Conservation (phyloP, 176 grass and related monocot species). For the Panicum miliaceum region DNA sequence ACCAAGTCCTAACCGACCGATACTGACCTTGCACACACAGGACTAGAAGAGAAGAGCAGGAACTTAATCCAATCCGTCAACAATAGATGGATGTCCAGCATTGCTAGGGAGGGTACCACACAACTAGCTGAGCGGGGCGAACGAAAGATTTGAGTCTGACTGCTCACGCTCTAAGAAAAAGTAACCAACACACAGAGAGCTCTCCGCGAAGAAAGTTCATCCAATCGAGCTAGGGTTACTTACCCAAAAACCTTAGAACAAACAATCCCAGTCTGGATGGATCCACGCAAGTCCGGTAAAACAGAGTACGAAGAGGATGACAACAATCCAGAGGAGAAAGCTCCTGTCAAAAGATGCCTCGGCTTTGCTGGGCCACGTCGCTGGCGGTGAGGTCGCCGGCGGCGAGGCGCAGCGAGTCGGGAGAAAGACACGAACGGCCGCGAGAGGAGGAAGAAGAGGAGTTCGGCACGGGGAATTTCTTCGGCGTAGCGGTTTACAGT, state of each 20-base stretch:
- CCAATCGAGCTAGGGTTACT: constrained; percentile 27
- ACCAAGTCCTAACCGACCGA: neutral
- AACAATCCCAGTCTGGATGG: neutral
- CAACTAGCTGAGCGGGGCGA: neutral
- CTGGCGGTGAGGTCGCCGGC: neutral
- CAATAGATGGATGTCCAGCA: neutral
- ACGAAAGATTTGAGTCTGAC: neutral
- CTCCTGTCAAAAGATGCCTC: neutral
- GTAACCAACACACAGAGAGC: neutral
- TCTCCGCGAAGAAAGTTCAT: neutral
- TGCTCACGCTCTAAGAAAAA: neutral
- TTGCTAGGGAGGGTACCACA: neutral
- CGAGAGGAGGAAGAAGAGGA: neutral
- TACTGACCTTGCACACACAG: neutral
- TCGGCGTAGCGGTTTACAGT: neutral
- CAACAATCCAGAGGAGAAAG: neutral
- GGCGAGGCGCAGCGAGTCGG: neutral
- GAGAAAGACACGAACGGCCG: neutral
- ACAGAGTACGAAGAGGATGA: no score
- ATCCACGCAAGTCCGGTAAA: neutral
- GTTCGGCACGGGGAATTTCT: neutral
- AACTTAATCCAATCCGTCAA: neutral
- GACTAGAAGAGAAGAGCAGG: neutral
- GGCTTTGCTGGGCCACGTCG: neutral
- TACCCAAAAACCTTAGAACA: neutral